Evolutionary conservation across 192 early-diverging fungal species (phyloP).

Genomic region (Spinellus fusiger): DNA sequence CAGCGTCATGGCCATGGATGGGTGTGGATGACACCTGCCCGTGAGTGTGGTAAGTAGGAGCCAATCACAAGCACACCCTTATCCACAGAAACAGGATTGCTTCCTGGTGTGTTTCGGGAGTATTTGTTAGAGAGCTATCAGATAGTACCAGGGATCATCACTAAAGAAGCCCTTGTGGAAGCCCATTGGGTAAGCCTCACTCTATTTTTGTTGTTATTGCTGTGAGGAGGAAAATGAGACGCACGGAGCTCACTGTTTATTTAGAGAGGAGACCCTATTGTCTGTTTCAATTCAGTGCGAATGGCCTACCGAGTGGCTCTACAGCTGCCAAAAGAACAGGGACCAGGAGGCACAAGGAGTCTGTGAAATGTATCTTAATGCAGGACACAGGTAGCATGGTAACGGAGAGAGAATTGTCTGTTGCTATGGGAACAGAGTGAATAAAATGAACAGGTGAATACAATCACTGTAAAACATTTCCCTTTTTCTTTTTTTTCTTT

Average conservation of each 20-base stretch:
- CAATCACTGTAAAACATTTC: not conserved
- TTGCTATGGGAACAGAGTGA: too few relatives aligned
- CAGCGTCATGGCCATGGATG: constrained; percentile 10
- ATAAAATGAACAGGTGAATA: too few relatives aligned
- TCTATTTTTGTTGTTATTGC: too few relatives aligned
- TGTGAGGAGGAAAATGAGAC: not conserved
- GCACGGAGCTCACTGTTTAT: constrained; percentile 10
- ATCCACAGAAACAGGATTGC: constrained; percentile 29
- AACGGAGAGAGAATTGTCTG: too few relatives aligned
- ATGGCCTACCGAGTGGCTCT: constrained; percentile 32
- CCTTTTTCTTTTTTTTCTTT: not conserved
- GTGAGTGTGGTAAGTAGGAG: constrained; percentile 17
- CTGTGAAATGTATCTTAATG: too few relatives aligned
- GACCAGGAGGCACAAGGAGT: too few relatives aligned
- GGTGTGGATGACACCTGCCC: constrained; percentile 44
- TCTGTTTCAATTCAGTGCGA: constrained; percentile 54
- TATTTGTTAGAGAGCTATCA: constrained; percentile 33
- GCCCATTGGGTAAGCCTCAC: constrained; percentile 36
- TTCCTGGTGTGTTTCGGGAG: constrained; percentile 40
- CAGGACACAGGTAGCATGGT: too few relatives aligned
- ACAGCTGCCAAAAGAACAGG: not conserved
- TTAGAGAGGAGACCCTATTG: constrained; percentile 40
- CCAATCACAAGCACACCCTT: not conserved
- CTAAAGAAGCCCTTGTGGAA: constrained; percentile 34
- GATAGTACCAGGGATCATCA: constrained; percentile 34